Conservation (phyloP, 2,329 filamentous ascomycete genomes). For the Nemania serpens region DNA sequence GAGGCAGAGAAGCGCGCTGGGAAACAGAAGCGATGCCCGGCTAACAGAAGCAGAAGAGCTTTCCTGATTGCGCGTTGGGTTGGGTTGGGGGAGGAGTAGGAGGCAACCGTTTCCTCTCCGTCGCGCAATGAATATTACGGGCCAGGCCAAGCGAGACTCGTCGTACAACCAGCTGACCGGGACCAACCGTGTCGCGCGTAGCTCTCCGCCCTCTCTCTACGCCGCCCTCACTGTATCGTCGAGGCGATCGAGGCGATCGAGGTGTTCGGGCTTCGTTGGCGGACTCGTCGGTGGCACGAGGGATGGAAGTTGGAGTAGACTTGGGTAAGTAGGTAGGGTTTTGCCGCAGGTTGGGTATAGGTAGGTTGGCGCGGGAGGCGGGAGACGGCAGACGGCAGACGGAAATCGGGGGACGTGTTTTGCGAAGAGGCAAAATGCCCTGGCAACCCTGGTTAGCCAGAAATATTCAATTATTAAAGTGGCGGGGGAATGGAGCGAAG, state of each 20-base stretch:
- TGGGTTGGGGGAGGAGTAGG: not conserved
- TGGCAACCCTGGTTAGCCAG: not conserved
- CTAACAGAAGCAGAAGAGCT: conserved; percentile 5
- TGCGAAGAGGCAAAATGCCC: conserved; percentile 14
- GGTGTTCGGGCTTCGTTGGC: conserved; percentile 8
- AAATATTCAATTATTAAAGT: conserved; percentile 23
- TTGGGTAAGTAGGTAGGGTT: no score
- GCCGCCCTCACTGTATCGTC: not conserved
- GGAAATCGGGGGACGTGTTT: conserved; percentile 7
- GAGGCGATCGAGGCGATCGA: not conserved
- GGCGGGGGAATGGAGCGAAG: conserved; percentile 19
- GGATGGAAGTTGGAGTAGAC: no score
- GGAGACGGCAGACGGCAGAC: not conserved
- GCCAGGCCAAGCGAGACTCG: conserved; percentile 6
- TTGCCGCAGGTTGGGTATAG: no score
- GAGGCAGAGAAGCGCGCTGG: not conserved
- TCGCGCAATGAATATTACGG: conserved; percentile 17
- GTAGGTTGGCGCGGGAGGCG: not conserved
- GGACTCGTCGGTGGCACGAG: no score
- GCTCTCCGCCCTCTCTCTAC: not conserved
- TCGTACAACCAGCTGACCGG: conserved; percentile 11
- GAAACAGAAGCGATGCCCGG: not conserved
- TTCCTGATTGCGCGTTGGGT: conserved; percentile 5
- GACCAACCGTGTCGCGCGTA: conserved; percentile 20
- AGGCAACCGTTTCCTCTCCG: not conserved